These are phyloP conservation scores for Kandelia obovata DNA, from an alignment of 345 rosid genomes.

Conservation along the genomic window DNA sequence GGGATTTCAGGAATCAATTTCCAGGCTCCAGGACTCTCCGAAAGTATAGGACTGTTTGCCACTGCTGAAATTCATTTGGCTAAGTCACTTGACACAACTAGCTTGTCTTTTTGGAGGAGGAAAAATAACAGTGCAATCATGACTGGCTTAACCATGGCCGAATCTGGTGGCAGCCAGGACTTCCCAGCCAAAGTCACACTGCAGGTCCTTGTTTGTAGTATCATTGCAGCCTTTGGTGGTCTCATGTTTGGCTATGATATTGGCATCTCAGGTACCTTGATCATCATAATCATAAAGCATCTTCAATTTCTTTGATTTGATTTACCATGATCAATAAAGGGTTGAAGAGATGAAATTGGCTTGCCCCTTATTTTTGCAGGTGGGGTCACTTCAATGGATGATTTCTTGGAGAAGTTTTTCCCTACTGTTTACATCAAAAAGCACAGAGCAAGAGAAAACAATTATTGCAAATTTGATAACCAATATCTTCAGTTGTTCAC, in stretches of 20 bases:
- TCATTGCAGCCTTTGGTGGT: conserved; percentile 57
- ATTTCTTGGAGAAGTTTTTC: conserved; percentile 58
- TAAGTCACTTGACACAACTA: no score
- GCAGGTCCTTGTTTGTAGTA: conserved; percentile 42
- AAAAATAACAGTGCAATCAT: conserved; percentile 10
- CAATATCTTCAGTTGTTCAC: conserved; percentile 63
- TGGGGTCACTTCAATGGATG: conserved; percentile 80
- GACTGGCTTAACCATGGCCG: conserved; percentile 22
- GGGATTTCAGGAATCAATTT: no score
- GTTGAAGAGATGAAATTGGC: neutral
- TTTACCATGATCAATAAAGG: neutral
- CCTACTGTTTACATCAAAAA: conserved; percentile 56
- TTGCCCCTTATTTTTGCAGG: conserved; percentile 32
- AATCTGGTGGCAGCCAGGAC: conserved; percentile 24
- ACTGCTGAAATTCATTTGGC: no score
- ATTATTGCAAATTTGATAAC: conserved; percentile 71
- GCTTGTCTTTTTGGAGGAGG: no score
- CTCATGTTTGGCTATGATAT: conserved; percentile 64
- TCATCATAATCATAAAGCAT: neutral
- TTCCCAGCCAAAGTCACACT: conserved; percentile 37
- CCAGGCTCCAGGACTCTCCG: no score
- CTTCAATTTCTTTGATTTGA: neutral
- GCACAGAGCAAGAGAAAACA: conserved; percentile 55
- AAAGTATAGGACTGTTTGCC: no score
- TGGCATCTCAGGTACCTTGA: conserved; percentile 45